These are phyloP conservation scores for Chlorella variabilis DNA, from an alignment of 163 green algal species.

Conservation along the genomic window DNA sequence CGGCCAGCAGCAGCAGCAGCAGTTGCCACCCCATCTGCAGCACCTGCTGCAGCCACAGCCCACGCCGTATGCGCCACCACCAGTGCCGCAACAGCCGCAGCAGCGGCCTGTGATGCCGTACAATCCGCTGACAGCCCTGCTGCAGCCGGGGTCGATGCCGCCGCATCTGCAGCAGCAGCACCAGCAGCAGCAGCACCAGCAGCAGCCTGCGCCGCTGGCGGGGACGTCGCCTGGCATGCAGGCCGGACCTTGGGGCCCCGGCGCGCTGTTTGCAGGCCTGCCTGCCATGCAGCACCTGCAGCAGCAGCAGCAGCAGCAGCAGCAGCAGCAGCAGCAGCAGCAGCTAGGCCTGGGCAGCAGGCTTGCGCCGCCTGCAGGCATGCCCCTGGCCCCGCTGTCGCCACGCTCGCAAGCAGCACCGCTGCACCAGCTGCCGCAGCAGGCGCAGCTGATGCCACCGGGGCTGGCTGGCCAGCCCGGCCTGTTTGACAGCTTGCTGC, in stretches of 20 bases:
- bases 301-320: conserved; percentile 23
- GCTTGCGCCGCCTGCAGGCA: no score
- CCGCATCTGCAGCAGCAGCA: background rate
- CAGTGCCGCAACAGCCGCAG: background rate
- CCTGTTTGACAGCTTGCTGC: conserved; percentile 12
- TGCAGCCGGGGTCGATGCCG: background rate
- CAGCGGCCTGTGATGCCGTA: conserved; percentile 7
- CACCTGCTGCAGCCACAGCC: background rate
- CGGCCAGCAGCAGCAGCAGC: background rate
- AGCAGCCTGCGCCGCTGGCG: no score
- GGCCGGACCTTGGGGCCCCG: conserved; percentile 3
- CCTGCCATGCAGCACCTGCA: conserved; percentile 29
- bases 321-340: background rate
- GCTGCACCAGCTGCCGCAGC: conserved; percentile 6
- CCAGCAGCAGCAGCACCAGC: background rate
- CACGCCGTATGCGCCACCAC: background rate
- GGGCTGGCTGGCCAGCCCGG: background rate
- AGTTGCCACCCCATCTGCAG: background rate
- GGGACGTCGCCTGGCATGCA: no score
- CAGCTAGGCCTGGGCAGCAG: background rate
- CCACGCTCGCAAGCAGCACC: background rate
- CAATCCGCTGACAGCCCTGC: conserved; percentile 6
- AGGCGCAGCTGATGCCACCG: background rate
- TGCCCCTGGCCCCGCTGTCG: background rate
- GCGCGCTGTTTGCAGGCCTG: conserved; percentile 18